A percentile compares a stretch with the other conserved stretches of the same genome.
Evolutionary conservation across 164 flowering plant genomes (phyloP).

Genomic region (Magnolia sinica): DNA sequence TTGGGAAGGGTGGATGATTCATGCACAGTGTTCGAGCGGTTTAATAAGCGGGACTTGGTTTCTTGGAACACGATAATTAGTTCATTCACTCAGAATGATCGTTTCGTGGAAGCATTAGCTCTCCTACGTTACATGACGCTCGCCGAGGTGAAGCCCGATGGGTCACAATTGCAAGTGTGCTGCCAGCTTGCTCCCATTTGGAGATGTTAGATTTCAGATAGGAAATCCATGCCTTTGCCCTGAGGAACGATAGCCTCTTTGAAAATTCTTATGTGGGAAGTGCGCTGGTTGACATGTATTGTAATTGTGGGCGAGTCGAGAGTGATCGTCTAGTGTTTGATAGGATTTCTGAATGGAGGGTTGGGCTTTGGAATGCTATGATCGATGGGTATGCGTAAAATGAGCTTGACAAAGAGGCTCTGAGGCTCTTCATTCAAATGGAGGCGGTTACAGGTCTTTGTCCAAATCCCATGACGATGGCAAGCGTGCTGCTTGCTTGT

Average conservation of each 20-base stretch:
- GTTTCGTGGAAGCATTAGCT: slow-evolving; percentile 50
- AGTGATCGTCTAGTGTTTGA: slow-evolving; percentile 60
- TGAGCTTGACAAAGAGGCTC: slow-evolving; percentile 50
- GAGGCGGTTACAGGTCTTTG: slow-evolving; percentile 31
- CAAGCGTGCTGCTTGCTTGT: slow-evolving; percentile 69
- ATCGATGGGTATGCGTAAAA: slow-evolving; percentile 67
- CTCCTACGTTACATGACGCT: slow-evolving; percentile 42
- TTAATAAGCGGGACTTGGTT: slow-evolving; percentile 51
- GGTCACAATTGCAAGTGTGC: slow-evolving; percentile 65
- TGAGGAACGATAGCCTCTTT: slow-evolving; percentile 41
- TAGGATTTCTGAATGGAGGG: slow-evolving; percentile 26
- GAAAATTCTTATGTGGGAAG: slow-evolving; percentile 60
- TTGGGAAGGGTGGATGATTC: slow-evolving; percentile 50
- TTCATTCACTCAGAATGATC: slow-evolving; percentile 50
- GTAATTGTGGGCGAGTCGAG: slow-evolving; percentile 51
- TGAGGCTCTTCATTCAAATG: slow-evolving; percentile 60
- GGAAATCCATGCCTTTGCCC: slow-evolving; percentile 66
- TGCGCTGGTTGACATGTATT: slow-evolving; percentile 87
- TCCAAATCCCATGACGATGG: slow-evolving; percentile 71
- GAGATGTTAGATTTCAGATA: slow-evolving; percentile 52
- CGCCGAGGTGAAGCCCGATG: slow-evolving; percentile 55
- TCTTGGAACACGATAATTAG: slow-evolving; percentile 82
- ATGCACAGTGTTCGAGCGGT: slow-evolving; percentile 38
- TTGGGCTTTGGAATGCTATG: slow-evolving; percentile 81
- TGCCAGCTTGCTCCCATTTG: slow-evolving; percentile 76